Evolutionary conservation across 495 filamentous ascomycete species (phyloP).

Genomic region (Hyaloscypha variabilis): DNA sequence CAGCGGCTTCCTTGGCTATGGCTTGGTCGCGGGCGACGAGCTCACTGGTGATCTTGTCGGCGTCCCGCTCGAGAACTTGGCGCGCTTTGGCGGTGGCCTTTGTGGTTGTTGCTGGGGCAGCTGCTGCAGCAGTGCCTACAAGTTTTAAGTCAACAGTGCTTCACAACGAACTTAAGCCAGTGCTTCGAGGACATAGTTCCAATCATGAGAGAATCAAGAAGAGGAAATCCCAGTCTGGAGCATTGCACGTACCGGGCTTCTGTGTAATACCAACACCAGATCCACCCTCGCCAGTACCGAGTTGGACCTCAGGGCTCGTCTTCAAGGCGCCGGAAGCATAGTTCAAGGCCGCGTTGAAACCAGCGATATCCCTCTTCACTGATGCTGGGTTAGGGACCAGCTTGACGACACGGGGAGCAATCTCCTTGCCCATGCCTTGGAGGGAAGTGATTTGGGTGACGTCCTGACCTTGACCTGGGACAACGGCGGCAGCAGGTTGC

Average conservation of each 20-base stretch:
- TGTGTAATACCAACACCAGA: conserved; percentile 48
- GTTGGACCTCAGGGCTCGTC: conserved; percentile 47
- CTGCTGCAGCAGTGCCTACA: background rate
- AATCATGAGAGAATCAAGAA: too few relatives aligned
- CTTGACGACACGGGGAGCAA: conserved; percentile 41
- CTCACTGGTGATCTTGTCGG: background rate
- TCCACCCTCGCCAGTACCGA: conserved; percentile 49
- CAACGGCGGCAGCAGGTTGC: conserved; percentile 18
- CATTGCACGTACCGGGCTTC: conserved; percentile 6
- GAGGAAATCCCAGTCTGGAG: too few relatives aligned
- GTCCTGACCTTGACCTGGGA: conserved; percentile 12
- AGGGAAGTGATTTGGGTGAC: conserved; percentile 44
- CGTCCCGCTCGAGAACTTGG: background rate
- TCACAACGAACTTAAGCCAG: too few relatives aligned
- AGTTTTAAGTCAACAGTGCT: too few relatives aligned
- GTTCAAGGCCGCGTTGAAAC: conserved; percentile 50
- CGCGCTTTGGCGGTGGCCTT: conserved; percentile 3
- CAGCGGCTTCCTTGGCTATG: conserved; percentile 30
- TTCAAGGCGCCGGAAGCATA: conserved; percentile 48
- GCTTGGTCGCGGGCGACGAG: conserved; percentile 32
- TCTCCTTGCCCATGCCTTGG: conserved; percentile 54
- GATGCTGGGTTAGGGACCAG: conserved; percentile 1
- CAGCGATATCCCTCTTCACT: conserved; percentile 41
- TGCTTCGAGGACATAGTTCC: too few relatives aligned
- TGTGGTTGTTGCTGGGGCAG: background rate